Conservation (phyloP, 768 basidiomycete genomes). For the Lactarius quietus region DNA sequence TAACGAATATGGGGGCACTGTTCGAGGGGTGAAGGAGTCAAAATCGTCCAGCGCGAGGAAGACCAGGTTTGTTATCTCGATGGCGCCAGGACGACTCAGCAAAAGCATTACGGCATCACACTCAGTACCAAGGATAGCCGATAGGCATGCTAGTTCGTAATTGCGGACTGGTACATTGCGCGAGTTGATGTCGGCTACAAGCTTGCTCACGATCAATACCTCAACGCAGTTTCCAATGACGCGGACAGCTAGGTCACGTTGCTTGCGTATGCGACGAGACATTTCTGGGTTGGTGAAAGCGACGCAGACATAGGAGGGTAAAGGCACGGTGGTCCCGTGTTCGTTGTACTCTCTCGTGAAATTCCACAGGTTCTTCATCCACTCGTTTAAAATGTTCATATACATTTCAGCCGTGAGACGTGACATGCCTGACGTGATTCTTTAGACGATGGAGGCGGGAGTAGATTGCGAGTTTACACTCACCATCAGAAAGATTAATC, state of each 20-base stretch:
- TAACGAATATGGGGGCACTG: neutral
- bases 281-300: neutral
- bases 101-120: neutral
- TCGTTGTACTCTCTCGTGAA: neutral
- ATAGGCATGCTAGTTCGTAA: neutral
- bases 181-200: neutral
- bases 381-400: neutral
- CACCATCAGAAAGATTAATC: neutral
- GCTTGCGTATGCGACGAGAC: neutral
- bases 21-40: neutral
- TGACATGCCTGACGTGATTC: neutral
- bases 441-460: neutral
- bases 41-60: neutral
- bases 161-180: neutral
- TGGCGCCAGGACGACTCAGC: neutral
- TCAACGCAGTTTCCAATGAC: neutral
- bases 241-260: neutral
- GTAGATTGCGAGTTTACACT: neutral
- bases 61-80: neutral
- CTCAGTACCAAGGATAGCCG: neutral
- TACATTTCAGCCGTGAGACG: neutral
- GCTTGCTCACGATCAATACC: neutral
- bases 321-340: neutral
- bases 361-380: neutral
- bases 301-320: neutral